phyloP scores from a whole-genome alignment of 208 protist genomes.

The Plasmodiophora brassicae region DNA sequence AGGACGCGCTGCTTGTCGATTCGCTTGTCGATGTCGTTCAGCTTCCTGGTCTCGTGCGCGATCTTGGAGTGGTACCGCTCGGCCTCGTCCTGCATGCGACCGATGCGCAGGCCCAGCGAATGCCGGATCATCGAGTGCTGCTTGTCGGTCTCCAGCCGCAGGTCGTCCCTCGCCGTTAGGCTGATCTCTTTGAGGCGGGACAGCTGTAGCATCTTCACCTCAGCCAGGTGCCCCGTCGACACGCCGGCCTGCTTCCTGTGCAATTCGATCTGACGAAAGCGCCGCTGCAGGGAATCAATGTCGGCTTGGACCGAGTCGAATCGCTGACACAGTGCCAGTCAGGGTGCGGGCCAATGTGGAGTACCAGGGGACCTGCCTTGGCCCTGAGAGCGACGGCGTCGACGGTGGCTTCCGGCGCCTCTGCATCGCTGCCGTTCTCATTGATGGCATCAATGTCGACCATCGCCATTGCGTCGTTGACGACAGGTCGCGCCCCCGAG shows the following conservation, averaged over 20 bases:
- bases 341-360: no score
- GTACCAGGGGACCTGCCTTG: no score
- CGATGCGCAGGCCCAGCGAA: not conserved
- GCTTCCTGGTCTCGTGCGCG: not conserved
- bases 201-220: not conserved
- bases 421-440: no score
- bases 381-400: no score
- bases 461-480: no score
- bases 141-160: conserved; percentile 18
- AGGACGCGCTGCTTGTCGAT: not conserved
- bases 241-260: not conserved
- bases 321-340: no score
- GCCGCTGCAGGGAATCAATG: not conserved
- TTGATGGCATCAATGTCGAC: no score
- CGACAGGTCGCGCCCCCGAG: no score
- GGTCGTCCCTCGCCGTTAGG: not conserved
- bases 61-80: not conserved
- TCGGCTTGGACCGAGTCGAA: not conserved
- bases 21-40: not conserved
- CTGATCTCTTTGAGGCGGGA: conserved; percentile 3
- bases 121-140: not conserved
- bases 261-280: not conserved
- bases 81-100: not conserved
- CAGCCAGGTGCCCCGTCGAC: not conserved
- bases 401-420: no score